Base-by-base conservation (phyloP, 371 early-diverging fungal species). In the Mortierella polycephala region DNA sequence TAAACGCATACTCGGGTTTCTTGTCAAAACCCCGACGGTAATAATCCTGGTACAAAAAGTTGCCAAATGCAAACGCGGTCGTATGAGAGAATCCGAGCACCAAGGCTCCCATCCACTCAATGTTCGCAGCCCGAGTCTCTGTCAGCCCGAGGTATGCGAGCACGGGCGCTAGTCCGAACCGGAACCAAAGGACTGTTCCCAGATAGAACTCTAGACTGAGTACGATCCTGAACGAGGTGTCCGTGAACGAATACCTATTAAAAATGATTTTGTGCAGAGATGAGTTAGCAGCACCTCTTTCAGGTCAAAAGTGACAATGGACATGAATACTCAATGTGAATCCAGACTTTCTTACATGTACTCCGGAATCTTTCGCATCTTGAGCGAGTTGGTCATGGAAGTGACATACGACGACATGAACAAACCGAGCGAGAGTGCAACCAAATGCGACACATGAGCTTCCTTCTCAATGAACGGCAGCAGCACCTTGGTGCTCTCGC, bases 371-470 rank as follows among this genome's bases (percentile, higher is more conserved):
- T 71, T 71, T 40, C 77, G 40, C 57, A 50, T 67, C 68, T 76
- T 76, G 68, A 76, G 68, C 13, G 77, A 76, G 23, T 76, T 57
- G 3, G 68, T 76, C 71, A 76, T 76, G 45, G 71, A 41, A 11
- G 77, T 71, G 54, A 76, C 77, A 71, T 60, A 71, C 20, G 67
- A 67, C n/a, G 77, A 76, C 77, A 76, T 76, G 68, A 76, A 76
- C 45, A 76, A 51, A 13, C 77, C 77, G 64, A 76, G 30, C 16
- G 64, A 60, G 53, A 76, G 39, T n/a, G 77, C 77, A 11, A 76
- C 67, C 30, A 76, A 37, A 46, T 76, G 77, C 12, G 71, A 71
- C 42, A 76, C 51, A 61, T 67, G 77, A 23, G 77, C 77, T 30
- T 76, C 67, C 16, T 51, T 58, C 40, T 76, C 71, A 67, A 76